These are phyloP conservation scores for Lentinula boryana DNA, from an alignment of 768 basidiomycete species.

Conservation along the genomic window DNA sequence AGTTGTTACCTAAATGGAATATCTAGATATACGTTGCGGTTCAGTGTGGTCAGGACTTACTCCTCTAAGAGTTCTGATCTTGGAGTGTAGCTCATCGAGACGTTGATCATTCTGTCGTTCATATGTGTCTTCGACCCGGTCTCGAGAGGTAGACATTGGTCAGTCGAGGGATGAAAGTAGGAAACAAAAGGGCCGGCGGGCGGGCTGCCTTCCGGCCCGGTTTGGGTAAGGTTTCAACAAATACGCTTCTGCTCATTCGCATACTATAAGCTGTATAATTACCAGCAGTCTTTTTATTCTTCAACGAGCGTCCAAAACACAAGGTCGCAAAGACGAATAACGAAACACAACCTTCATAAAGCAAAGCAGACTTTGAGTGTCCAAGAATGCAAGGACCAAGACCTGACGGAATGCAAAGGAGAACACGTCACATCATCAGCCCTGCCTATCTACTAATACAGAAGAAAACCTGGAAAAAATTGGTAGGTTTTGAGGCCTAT, in stretches of 20 bases:
- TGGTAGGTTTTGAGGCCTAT: background rate
- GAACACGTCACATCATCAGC: background rate
- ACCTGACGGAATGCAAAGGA: background rate
- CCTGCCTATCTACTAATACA: background rate
- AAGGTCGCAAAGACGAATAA: background rate
- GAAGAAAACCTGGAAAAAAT: background rate
- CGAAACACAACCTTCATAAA: background rate
- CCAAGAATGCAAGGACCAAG: background rate
- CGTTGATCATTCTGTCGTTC: constrained; percentile 83
- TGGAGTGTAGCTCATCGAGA: constrained; percentile 79
- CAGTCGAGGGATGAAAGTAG: background rate
- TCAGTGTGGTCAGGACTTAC: constrained; percentile 31
- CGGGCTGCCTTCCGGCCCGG: constrained; percentile 40
- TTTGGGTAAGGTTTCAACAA: too few relatives aligned
- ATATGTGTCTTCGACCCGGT: constrained; percentile 62
- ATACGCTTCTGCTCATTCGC: too few relatives aligned
- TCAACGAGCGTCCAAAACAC: too few relatives aligned
- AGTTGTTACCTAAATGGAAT: constrained; percentile 59
- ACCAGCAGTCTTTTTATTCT: background rate
- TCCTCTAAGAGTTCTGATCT: constrained; percentile 76
- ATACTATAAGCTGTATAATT: too few relatives aligned
- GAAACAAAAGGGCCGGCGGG: background rate
- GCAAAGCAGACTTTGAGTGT: background rate
- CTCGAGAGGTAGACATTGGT: background rate
- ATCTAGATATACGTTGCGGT: background rate